Evolutionary conservation across 2,329 filamentous ascomycete genomes (phyloP).

Genomic region (Didymella keratinophila): DNA sequence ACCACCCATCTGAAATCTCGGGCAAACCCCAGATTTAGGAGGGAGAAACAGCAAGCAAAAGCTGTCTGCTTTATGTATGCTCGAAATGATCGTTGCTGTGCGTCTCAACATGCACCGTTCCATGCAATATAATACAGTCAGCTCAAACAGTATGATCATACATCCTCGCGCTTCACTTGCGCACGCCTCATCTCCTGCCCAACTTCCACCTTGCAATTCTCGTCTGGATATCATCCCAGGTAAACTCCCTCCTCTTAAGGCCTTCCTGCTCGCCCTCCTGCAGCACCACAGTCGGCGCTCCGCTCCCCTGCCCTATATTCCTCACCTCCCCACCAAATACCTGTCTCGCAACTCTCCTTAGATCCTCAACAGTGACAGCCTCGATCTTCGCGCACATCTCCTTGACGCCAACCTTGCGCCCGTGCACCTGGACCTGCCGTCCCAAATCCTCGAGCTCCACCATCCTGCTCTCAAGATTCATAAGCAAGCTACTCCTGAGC

Average conservation of each 20-base stretch:
- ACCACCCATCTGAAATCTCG: too few species aligned
- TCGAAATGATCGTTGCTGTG: neutral
- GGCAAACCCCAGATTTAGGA: too few species aligned
- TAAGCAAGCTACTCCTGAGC: conserved; percentile 79
- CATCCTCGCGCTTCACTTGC: neutral
- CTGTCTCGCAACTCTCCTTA: conserved; percentile 79
- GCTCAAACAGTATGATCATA: neutral
- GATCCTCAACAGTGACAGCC: conserved; percentile 77
- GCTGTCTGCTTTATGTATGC: too few species aligned
- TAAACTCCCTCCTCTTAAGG: conserved; percentile 70
- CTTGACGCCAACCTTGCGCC: conserved; percentile 85
- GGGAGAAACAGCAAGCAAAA: too few species aligned
- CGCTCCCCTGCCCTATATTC: conserved; percentile 80
- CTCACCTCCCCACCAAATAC: conserved; percentile 79
- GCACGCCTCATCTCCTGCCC: conserved; percentile 61
- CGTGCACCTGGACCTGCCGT: conserved; percentile 95
- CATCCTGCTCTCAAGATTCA: conserved; percentile 98
- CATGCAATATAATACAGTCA: conserved; percentile 6
- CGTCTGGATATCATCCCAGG: conserved; percentile 90
- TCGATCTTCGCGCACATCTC: conserved; percentile 95
- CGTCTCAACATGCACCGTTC: neutral
- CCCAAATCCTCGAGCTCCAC: conserved; percentile 97
- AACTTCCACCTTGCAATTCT: conserved; percentile 84
- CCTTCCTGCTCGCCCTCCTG: conserved; percentile 86
- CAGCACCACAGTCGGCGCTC: conserved; percentile 90